Conservation (phyloP, 768 basidiomycete species). For the Pulveroboletus sp. region DNA sequence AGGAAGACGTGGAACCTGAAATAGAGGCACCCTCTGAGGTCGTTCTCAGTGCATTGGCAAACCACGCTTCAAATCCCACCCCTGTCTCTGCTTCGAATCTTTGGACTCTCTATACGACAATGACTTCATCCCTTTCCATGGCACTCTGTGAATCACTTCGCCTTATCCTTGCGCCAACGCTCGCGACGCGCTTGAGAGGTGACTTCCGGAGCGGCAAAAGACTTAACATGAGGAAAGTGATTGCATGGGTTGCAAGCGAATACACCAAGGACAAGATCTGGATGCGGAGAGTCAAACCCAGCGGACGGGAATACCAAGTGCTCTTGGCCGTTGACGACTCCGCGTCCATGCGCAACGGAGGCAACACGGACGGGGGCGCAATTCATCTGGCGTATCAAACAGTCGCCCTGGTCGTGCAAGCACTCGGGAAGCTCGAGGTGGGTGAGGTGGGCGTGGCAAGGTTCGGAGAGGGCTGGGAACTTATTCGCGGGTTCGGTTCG, state of each 20-base stretch:
- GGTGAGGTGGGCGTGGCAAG: slow-evolving; percentile 91
- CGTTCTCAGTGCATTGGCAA: slow-evolving; percentile 19
- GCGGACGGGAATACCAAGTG: slow-evolving; percentile 92
- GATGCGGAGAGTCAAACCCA: slow-evolving; percentile 91
- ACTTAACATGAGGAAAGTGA: slow-evolving; percentile 98
- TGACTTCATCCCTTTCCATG: slow-evolving; percentile 89
- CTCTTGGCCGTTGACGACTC: slow-evolving; percentile 95
- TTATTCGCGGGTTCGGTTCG: slow-evolving; percentile 85
- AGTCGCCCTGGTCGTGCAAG: slow-evolving; percentile 85
- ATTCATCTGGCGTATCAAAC: slow-evolving; percentile 94
- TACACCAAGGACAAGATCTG: slow-evolving; percentile 99
- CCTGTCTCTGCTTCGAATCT: slow-evolving; percentile 52
- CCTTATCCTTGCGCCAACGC: slow-evolving; percentile 91
- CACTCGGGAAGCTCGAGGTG: slow-evolving; percentile 86
- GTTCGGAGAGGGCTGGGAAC: slow-evolving; percentile 85
- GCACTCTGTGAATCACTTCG: slow-evolving; percentile 94
- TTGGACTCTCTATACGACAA: slow-evolving; percentile 89
- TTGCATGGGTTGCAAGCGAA: slow-evolving; percentile 96
- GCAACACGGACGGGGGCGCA: slow-evolving; percentile 13
- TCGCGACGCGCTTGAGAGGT: slow-evolving; percentile 89
- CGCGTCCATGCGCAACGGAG: slow-evolving; percentile 67
- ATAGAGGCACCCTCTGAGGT: slow-evolving; percentile 15
- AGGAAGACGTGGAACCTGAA: slow-evolving; percentile 23
- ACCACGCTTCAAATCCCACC: slow-evolving; percentile 21
- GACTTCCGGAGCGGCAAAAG: slow-evolving; percentile 98